phyloP scores from a whole-genome alignment of 2,329 filamentous ascomycete species.

The Xylariomycetidae sp. region DNA sequence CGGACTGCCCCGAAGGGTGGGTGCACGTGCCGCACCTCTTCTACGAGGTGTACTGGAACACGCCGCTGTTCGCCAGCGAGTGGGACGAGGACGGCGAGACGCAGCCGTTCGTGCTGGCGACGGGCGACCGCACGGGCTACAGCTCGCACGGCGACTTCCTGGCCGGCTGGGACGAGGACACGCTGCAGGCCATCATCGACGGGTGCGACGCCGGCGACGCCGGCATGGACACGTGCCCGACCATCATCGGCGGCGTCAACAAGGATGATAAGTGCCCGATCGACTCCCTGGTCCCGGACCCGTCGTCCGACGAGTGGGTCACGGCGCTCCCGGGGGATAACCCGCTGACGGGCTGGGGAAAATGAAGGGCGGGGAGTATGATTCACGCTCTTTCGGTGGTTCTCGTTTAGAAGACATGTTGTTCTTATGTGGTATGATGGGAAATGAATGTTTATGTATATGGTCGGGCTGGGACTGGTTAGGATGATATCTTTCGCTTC shows the following conservation, averaged over 20 bases:
- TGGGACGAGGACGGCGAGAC: slow-evolving; percentile 46
- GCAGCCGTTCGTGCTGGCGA: slow-evolving; percentile 63
- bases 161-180: slow-evolving; percentile 62
- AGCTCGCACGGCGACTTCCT: slow-evolving; percentile 68
- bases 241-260: slow-evolving; percentile 48
- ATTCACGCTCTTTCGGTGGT: too few species aligned
- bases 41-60: slow-evolving; percentile 56
- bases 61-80: slow-evolving; percentile 42
- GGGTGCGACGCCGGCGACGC: slow-evolving; percentile 54
- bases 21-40: slow-evolving; percentile 53
- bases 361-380: too few species aligned
- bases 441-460: too few species aligned
- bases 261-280: slow-evolving; percentile 44
- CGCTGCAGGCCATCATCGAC: slow-evolving; percentile 62
- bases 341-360: slow-evolving; percentile 46
- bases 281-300: slow-evolving; percentile 41
- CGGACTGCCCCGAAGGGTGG: slow-evolving; percentile 50
- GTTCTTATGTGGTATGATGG: too few species aligned
- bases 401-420: too few species aligned
- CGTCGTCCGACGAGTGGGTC: slow-evolving; percentile 38
- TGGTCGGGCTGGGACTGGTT: too few species aligned
- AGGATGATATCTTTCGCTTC: too few species aligned
- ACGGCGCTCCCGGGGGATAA: slow-evolving; percentile 50
- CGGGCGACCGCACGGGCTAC: slow-evolving; percentile 67
- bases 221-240: slow-evolving; percentile 58